phyloP scores from a whole-genome alignment of 108 stramenopile species.

The Schizochytrium sp. region DNA sequence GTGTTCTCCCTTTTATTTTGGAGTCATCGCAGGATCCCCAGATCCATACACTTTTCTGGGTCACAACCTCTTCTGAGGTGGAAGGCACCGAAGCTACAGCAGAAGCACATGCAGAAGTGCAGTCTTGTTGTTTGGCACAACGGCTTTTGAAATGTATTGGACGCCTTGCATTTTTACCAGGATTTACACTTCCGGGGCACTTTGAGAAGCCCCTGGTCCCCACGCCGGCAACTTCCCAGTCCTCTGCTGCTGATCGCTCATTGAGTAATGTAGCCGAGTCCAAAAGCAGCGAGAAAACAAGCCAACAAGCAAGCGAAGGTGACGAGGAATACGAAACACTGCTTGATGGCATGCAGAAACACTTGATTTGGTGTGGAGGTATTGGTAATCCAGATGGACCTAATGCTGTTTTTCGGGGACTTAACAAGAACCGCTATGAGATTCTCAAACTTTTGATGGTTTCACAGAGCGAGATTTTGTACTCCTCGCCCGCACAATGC shows the following conservation, averaged over 20 bases:
- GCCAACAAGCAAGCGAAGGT: too few species aligned
- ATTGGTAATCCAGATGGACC: background rate
- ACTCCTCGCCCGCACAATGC: constrained; percentile 86
- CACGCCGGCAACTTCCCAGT: too few species aligned
- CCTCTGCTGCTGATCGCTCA: too few species aligned
- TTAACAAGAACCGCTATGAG: constrained; percentile 91
- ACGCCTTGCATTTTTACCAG: constrained; percentile 71
- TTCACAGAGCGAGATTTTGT: constrained; percentile 90
- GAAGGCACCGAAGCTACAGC: background rate
- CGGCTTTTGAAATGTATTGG: constrained; percentile 61
- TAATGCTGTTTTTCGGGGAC: constrained; percentile 58
- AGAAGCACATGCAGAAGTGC: background rate
- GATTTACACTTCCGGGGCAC: background rate
- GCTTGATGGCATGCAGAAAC: background rate
- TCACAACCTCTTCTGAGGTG: background rate
- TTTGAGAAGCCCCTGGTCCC: background rate
- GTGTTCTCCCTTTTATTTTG: constrained; percentile 88
- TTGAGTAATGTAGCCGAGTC: too few species aligned
- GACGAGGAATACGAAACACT: background rate
- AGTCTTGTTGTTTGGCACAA: background rate
- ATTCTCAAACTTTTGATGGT: constrained; percentile 90
- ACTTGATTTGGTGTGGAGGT: background rate
- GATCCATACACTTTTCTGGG: constrained; percentile 61
- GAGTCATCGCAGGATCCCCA: constrained; percentile 79
- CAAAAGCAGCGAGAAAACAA: too few species aligned